Percentiles rank a stretch among this genome's conserved stretches.
These are phyloP conservation scores for Pseudocercospora musae DNA, from an alignment of 2,329 filamentous ascomycete species.

Conservation along the genomic window DNA sequence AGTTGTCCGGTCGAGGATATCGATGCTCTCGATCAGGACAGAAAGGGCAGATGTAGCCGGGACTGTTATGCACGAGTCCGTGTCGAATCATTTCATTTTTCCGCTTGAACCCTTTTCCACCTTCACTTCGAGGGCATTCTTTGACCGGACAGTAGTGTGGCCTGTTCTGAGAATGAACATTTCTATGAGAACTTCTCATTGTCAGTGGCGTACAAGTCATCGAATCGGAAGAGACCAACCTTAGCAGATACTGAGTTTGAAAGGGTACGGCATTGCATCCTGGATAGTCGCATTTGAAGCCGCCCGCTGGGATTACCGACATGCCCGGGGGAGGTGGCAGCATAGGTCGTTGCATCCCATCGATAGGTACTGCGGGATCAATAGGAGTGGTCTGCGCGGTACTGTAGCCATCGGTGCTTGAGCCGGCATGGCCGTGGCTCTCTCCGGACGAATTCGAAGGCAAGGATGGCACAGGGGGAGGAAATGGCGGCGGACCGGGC, in stretches of 20 bases:
- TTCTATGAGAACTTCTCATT: slow-evolving; percentile 62
- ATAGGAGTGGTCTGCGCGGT: slow-evolving; percentile 37
- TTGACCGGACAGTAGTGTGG: slow-evolving; percentile 62
- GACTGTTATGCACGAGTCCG: slow-evolving; percentile 88
- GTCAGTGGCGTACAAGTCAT: slow-evolving; percentile 6
- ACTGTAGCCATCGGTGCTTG: slow-evolving; percentile 34
- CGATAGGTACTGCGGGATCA: slow-evolving; percentile 33
- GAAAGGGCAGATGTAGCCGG: slow-evolving; percentile 94
- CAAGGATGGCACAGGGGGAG: slow-evolving; percentile 22
- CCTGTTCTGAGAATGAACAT: slow-evolving; percentile 62
- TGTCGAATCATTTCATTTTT: slow-evolving; percentile 71
- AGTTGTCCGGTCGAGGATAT: slow-evolving; percentile 91
- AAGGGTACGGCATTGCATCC: slow-evolving; percentile 72
- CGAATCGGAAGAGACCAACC: slow-evolving; percentile 43
- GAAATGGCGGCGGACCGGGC: slow-evolving; percentile 10
- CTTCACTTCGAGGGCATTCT: slow-evolving; percentile 56
- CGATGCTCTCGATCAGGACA: slow-evolving; percentile 91
- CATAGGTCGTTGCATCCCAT: slow-evolving; percentile 25
- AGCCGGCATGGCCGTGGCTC: slow-evolving; percentile 30
- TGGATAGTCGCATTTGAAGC: slow-evolving; percentile 57
- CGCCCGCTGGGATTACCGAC: slow-evolving; percentile 37
- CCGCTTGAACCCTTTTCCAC: slow-evolving; percentile 65
- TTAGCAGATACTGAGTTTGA: slow-evolving; percentile 72
- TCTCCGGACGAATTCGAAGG: slow-evolving; percentile 31
- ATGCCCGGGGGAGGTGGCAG: slow-evolving; percentile 37